phyloP scores from a whole-genome alignment of 2,329 filamentous ascomycete species.

The Aureobasidium leucospermi region DNA sequence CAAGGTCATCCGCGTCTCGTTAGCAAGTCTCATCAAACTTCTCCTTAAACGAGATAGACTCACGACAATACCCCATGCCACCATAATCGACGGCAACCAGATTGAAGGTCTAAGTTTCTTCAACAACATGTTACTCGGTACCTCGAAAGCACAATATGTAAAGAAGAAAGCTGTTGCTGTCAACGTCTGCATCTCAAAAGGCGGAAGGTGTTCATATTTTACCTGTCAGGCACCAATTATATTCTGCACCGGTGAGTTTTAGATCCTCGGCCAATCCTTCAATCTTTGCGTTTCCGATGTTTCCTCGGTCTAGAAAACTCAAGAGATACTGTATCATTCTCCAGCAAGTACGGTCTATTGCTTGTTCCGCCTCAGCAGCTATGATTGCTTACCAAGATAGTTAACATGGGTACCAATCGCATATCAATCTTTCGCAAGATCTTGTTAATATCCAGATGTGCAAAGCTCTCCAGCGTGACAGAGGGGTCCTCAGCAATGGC shows the following conservation, averaged over 20 bases:
- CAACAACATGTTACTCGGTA: slow-evolving; percentile 35
- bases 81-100: slow-evolving; percentile 25
- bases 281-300: slow-evolving; percentile 24
- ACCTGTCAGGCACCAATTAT: slow-evolving; percentile 37
- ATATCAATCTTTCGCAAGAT: slow-evolving; percentile 36
- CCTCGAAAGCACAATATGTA: slow-evolving; percentile 33
- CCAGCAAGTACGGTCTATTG: neutral
- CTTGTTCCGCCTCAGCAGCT: neutral
- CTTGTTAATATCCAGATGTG: slow-evolving; percentile 39
- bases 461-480: slow-evolving; percentile 28
- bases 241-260: slow-evolving; percentile 35
- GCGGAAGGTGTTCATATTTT: neutral
- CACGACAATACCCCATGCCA: slow-evolving; percentile 22
- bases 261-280: slow-evolving; percentile 20
- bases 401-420: slow-evolving; percentile 32
- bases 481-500: slow-evolving; percentile 16
- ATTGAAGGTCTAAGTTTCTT: slow-evolving; percentile 27
- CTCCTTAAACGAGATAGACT: neutral
- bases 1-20: slow-evolving; percentile 26
- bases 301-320: slow-evolving; percentile 23
- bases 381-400: slow-evolving; percentile 25
- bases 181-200: neutral
- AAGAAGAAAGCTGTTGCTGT: slow-evolving; percentile 31
- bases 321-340: slow-evolving; percentile 21
- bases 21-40: neutral